These are phyloP conservation scores for Suillus tomentosus DNA, from an alignment of 768 basidiomycete species.

Conservation along the genomic window DNA sequence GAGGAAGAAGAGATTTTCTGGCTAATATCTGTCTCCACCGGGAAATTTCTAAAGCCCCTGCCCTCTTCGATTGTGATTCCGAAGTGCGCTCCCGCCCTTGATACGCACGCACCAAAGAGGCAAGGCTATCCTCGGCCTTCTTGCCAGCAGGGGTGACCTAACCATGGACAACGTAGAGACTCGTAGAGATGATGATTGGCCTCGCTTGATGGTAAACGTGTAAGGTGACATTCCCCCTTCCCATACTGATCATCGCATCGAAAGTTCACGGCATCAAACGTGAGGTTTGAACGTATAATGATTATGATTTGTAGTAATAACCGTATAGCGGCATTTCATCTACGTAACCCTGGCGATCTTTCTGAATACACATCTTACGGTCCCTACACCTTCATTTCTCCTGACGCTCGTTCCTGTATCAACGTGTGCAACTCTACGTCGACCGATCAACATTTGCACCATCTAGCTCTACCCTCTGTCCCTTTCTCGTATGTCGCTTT, in stretches of 20 bases:
- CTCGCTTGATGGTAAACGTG: conserved; percentile 1
- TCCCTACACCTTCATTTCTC: conserved; percentile 20
- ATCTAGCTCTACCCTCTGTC: too few relatives aligned
- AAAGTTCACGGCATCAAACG: background rate
- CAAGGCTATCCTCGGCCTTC: background rate
- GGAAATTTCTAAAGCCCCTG: background rate
- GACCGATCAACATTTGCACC: too few relatives aligned
- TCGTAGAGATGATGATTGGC: conserved; percentile 6
- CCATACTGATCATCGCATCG: background rate
- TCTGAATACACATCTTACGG: background rate
- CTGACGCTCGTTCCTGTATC: too few relatives aligned
- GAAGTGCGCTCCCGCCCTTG: background rate
- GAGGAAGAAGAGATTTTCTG: conserved; percentile 8
- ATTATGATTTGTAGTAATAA: conserved; percentile 9
- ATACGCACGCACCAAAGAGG: background rate
- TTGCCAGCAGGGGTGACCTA: too few relatives aligned
- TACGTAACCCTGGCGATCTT: background rate
- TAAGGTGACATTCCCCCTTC: background rate
- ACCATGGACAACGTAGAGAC: too few relatives aligned
- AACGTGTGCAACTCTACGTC: too few relatives aligned
- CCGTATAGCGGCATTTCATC: background rate
- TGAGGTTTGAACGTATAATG: background rate
- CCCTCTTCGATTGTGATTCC: background rate
- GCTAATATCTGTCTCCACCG: conserved; percentile 1
- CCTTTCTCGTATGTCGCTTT: too few relatives aligned